Percentiles rank a stretch among this genome's conserved stretches.
Conservation (phyloP, 345 rosid species). For the Rhodamnia argentea region DNA sequence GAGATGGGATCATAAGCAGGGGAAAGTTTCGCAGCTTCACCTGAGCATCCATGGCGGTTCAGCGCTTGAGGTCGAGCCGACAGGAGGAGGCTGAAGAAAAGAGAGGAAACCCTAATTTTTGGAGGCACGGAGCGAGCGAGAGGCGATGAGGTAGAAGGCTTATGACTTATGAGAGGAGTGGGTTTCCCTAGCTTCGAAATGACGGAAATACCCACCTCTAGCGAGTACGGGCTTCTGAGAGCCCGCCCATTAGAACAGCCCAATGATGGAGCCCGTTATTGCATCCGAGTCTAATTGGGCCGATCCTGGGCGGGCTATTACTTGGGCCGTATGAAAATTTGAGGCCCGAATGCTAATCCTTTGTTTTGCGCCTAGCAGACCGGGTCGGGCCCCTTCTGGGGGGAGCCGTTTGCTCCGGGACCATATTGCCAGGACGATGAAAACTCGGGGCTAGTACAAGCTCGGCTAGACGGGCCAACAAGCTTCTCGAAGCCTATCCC, state of each 20-base stretch:
- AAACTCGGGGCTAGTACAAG: background rate
- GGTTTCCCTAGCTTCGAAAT: background rate
- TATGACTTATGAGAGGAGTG: background rate
- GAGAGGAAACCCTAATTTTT: slow-evolving; percentile 5
- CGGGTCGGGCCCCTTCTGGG: background rate
- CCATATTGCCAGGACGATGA: rapidly evolving
- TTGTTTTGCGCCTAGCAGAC: background rate
- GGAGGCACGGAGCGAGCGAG: background rate
- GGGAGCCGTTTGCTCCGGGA: background rate
- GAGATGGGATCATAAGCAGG: background rate
- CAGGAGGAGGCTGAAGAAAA: background rate
- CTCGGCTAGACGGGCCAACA: background rate
- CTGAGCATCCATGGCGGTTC: slow-evolving; percentile 24
- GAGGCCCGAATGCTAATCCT: background rate
- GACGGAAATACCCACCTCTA: background rate
- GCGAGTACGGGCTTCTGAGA: background rate
- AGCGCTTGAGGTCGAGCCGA: background rate
- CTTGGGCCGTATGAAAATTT: background rate
- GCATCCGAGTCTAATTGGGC: background rate
- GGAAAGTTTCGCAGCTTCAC: background rate
- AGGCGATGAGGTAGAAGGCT: background rate
- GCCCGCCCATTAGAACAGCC: background rate
- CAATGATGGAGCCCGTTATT: background rate
- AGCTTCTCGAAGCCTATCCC: background rate
- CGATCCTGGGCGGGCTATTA: background rate